phyloP scores from a whole-genome alignment of 441 rosid genomes.

The Euphorbia celastroides region DNA sequence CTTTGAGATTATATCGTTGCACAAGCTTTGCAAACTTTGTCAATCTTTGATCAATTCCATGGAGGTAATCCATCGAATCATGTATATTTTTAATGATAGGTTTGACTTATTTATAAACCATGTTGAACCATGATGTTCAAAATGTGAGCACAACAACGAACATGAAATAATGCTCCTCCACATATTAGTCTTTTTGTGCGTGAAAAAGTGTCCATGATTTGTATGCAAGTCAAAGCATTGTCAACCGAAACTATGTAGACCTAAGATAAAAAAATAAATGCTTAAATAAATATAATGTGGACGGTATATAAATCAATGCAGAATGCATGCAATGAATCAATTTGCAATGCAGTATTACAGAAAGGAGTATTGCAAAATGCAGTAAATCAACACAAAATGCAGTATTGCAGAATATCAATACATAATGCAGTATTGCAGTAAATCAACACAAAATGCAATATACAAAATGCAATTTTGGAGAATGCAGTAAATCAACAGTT shows the following conservation, averaged over 20 bases:
- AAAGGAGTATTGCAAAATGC: too few species aligned
- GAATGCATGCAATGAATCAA: too few species aligned
- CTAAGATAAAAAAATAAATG: too few species aligned
- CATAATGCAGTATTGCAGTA: too few species aligned
- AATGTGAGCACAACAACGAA: neutral
- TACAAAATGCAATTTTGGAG: too few species aligned
- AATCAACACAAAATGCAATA: too few species aligned
- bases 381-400: too few species aligned
- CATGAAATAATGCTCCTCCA: neutral
- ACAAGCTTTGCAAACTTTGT: neutral
- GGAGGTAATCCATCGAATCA: neutral
- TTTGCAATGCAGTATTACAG: too few species aligned
- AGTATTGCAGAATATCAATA: too few species aligned
- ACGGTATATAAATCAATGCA: too few species aligned
- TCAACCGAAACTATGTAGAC: neutral
- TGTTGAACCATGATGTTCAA: neutral
- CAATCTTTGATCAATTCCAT: neutral
- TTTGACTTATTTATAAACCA: neutral
- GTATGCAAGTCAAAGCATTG: neutral
- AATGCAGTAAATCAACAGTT: too few species aligned
- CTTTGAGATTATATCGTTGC: neutral
- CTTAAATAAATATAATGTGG: too few species aligned
- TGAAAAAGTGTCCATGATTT: neutral
- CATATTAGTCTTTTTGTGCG: neutral
- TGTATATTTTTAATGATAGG: neutral